Base-by-base conservation (phyloP, 2,329 filamentous ascomycete species). In the Botryotinia globosa region DNA sequence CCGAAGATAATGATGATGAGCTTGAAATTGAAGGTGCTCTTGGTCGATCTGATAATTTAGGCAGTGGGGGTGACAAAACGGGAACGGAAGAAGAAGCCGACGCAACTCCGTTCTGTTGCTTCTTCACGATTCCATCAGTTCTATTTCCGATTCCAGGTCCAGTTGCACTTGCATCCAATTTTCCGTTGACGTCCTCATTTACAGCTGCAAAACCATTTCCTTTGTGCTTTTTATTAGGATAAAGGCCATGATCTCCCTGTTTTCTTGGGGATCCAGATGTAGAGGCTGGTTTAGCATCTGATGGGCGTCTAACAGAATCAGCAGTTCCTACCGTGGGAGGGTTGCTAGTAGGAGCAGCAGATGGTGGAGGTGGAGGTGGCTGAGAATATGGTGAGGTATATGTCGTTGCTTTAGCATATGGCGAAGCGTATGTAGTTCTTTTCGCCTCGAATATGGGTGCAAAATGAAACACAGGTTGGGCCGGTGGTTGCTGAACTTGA, bases 1-100 rank as follows among this genome's bases (percentile, higher is more conserved):
- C 75, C 7, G 81, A 83, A 34, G 81, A 82, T 51, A 83, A 75
- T 32, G 78, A 82, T n/a, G 82, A 83, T 22, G 76, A 77, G 73
- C 78, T 82, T 12, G 81, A 81, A 18, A 78, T 71, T 29, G 80
- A 81, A 25, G 71, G 64, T 14, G 76, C 76, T 69, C 80, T 71
- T 58, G 44, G 56, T 48, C 71, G 65, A 32, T 69, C 67, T 45
- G 56, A 69, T 39, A 56, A 63, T 56, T 70, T 58, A 29, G 72
- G 44, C n/a, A 59, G 39, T 67, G 54, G 63, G 25, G 70, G 61
- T 51, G 70, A 68, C 67, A 39, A 56, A 68, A 29, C 22, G 37
- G 45, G 32, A 48, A 34, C 65, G 37, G 63, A 20, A 48, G 42
- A 39, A 42, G 66, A 62, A 44, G 64, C 70, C 54, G 51, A 68